Evolutionary conservation across 352 stramenopile species (phyloP).

Genomic region (Phytophthora litchii): DNA sequence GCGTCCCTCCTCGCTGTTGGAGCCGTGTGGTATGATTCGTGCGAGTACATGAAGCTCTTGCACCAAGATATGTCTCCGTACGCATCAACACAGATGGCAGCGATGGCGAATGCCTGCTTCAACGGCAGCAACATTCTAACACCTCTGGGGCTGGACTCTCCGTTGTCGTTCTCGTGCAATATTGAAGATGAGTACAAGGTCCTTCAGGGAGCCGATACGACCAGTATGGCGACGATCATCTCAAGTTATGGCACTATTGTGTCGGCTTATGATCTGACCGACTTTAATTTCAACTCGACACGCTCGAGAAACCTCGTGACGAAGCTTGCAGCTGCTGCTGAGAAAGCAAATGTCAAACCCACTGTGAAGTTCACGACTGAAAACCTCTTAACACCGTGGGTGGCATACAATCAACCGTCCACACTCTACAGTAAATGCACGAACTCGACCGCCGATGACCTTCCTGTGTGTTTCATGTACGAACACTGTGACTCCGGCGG

Average conservation of each 20-base stretch:
- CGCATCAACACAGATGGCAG: constrained; percentile 58
- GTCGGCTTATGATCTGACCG: constrained; percentile 52
- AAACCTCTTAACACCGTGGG: constrained; percentile 68
- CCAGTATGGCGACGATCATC: constrained; percentile 41
- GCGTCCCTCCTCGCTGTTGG: constrained; percentile 74
- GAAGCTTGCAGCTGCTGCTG: constrained; percentile 43
- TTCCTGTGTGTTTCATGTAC: constrained; percentile 73
- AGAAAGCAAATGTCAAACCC: constrained; percentile 18
- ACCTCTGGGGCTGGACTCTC: constrained; percentile 56
- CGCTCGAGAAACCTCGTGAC: constrained; percentile 49
- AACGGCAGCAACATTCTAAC: constrained; percentile 64
- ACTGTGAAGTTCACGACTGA: constrained; percentile 51
- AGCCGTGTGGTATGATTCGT: constrained; percentile 81
- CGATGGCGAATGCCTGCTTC: constrained; percentile 76
- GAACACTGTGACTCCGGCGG: constrained; percentile 38
- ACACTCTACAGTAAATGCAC: constrained; percentile 27
- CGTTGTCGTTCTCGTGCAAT: constrained; percentile 66
- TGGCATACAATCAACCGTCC: constrained; percentile 41
- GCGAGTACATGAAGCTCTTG: constrained; percentile 84
- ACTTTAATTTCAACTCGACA: constrained; percentile 72
- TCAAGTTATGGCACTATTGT: constrained; percentile 53
- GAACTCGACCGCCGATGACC: constrained; percentile 39
- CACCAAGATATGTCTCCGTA: constrained; percentile 77
- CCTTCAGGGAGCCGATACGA: constrained; percentile 51
- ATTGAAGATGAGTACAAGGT: constrained; percentile 65